Evolutionary conservation across 108 stramenopile species (phyloP).

Genomic region (Nitzschia sp.): DNA sequence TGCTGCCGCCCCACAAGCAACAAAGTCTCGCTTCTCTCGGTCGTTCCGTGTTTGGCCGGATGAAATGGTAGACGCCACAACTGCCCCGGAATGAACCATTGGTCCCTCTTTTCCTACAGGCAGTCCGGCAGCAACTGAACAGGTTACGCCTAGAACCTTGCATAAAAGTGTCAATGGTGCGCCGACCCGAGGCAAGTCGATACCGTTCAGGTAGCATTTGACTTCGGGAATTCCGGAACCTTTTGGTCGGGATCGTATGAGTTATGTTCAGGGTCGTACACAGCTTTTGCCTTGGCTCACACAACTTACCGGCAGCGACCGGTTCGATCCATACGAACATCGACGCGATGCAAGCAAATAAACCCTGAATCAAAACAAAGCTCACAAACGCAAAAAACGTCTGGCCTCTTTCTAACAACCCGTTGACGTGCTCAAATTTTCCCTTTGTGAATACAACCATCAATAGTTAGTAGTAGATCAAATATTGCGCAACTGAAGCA

Average conservation of each 20-base stretch:
- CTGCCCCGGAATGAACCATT: constrained; percentile 70
- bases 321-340: constrained; percentile 39
- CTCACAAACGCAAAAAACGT: constrained; percentile 13
- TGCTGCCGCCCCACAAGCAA: constrained; percentile 84
- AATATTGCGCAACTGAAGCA: too few relatives aligned
- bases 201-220: constrained; percentile 77
- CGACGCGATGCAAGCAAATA: constrained; percentile 32
- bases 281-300: too few relatives aligned
- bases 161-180: constrained; percentile 56
- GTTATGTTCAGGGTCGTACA: too few relatives aligned
- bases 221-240: constrained; percentile 85
- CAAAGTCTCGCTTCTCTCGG: constrained; percentile 70
- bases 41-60: constrained; percentile 50
- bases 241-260: too few relatives aligned
- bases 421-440: constrained; percentile 27
- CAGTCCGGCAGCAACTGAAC: constrained; percentile 53
- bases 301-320: constrained; percentile 44
- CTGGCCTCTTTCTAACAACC: constrained; percentile 21
- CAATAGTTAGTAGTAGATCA: too few relatives aligned
- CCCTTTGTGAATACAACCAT: too few relatives aligned
- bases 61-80: constrained; percentile 38
- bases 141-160: constrained; percentile 73
- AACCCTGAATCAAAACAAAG: constrained; percentile 23
- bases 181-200: constrained; percentile 47
- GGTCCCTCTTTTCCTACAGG: constrained; percentile 86